Evolutionary conservation across 345 rosid species (phyloP), one percentile per base, ranked within the genome.

Genomic region (Hibiscus trionum): DNA sequence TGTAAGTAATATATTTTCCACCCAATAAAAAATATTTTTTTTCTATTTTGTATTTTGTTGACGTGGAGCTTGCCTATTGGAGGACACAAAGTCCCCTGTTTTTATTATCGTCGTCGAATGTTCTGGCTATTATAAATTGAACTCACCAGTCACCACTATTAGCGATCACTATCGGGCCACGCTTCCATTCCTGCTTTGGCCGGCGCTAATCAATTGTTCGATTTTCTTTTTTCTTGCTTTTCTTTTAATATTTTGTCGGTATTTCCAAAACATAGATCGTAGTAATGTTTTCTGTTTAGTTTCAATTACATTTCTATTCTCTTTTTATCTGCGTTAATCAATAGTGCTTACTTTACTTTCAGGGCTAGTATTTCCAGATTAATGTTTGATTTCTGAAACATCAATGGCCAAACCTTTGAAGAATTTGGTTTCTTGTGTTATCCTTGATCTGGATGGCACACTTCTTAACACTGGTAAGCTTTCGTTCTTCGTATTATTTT

Each of bases 391-490:
- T 15, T 15, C 66, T 61, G 49, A 56, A 61, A 65, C 82, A 77
- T 82, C 86, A 39, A 78, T 79, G 68, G 76, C 82, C 69, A 82
- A 77, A 31, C 77, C 85, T 9, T 73, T 87, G 65, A 76, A 77
- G 73, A 83, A 80, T 16, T 65, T 89, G 2, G 77, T 81, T 26
- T 85, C 89, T 19, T 86, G 84, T 12, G 91, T 91, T 57, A 82
- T 89, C 59, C 80, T 91, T 58, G 97, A 88, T 81, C 82, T 91
- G 77, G 95, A 91, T 74, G 97, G 93, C 14, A 89, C 97, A 59
- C 84, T 91, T 70, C 77, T 88, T 62, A 79, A 86, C 56, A 86
- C 92, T 66, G 92, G 92, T 84, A 58, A 66, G 61, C 46, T 55
- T 67, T 44, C 66, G 27, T 55, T 55, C 65, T 17, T 57, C 70